These are phyloP conservation scores for Hypoxylon lenormandii DNA, from an alignment of 495 filamentous ascomycete species.

Conservation along the genomic window DNA sequence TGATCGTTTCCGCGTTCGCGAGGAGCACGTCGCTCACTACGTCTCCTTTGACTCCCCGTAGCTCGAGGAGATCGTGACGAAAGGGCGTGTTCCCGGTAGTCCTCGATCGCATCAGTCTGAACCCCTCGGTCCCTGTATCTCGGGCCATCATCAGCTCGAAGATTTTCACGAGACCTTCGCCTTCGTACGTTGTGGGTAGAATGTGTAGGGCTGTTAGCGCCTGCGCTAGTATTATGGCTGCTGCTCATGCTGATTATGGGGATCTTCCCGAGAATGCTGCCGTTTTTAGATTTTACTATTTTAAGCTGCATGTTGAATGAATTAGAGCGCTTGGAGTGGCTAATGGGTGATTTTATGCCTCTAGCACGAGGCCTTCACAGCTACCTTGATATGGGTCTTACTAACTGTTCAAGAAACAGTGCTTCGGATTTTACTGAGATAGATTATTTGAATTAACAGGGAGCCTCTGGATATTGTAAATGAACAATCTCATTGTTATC, in stretches of 20 bases:
- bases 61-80: conserved; percentile 38
- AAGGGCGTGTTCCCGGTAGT: neutral
- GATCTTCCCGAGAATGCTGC: conserved; percentile 38
- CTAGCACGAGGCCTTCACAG: too few species aligned
- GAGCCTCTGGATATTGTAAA: too few species aligned
- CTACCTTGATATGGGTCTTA: too few species aligned
- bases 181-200: neutral
- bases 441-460: too few species aligned
- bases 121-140: neutral
- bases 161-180: neutral
- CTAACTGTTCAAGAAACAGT: too few species aligned
- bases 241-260: conserved; percentile 23
- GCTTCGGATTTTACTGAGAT: too few species aligned
- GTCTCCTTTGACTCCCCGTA: neutral
- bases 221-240: neutral
- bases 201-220: neutral
- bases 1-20: neutral
- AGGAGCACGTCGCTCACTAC: neutral
- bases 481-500: too few species aligned
- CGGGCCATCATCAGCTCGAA: neutral
- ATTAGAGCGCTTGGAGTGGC: too few species aligned
- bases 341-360: too few species aligned
- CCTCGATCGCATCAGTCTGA: neutral
- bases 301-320: conserved; percentile 15
- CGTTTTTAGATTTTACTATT: conserved; percentile 21